Conservation (phyloP, 345 rosid species). For the Cardamine resedifolia region DNA sequence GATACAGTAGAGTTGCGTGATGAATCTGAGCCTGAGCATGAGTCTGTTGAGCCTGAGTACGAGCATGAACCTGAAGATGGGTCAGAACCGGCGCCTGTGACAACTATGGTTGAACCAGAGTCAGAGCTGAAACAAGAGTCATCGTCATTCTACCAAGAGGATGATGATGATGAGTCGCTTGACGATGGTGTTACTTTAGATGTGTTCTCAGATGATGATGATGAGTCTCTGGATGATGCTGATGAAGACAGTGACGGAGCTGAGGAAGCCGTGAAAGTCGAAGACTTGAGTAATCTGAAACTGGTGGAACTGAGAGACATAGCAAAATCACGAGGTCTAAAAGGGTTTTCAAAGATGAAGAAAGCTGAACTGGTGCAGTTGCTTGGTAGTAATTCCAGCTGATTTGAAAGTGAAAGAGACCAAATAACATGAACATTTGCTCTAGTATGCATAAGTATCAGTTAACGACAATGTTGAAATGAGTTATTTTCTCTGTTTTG, state of each 20-base stretch:
- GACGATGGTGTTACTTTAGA: slow-evolving; percentile 21
- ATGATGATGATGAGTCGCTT: slow-evolving; percentile 27
- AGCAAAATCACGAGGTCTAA: slow-evolving; percentile 81
- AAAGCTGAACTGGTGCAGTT: slow-evolving; percentile 60
- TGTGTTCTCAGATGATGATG: slow-evolving; percentile 36
- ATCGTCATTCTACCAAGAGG: slow-evolving; percentile 35
- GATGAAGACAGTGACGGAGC: slow-evolving; percentile 39
- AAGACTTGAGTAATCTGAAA: slow-evolving; percentile 64
- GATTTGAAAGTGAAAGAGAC: slow-evolving; percentile 27
- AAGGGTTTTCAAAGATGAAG: slow-evolving; percentile 85
- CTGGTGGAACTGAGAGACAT: slow-evolving; percentile 62
- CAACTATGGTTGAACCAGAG: slow-evolving; percentile 38
- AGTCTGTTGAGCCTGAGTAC: slow-evolving; percentile 33
- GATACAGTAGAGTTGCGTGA: slow-evolving; percentile 38
- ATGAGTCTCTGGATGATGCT: slow-evolving; percentile 36
- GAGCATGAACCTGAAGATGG: slow-evolving; percentile 38
- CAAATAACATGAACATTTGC: slow-evolving; percentile 1
- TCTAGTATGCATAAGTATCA: background rate
- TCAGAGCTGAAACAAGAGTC: slow-evolving; percentile 30
- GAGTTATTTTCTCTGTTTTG: slow-evolving; percentile 4
- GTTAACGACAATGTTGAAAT: background rate
- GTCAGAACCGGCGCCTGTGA: slow-evolving; percentile 35
- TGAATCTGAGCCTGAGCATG: slow-evolving; percentile 40
- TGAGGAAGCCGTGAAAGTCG: slow-evolving; percentile 28
- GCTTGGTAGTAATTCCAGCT: slow-evolving; percentile 41